These are phyloP conservation scores for Lathyrus tuberosus DNA, from an alignment of 306 rosid species.

Conservation along the genomic window DNA sequence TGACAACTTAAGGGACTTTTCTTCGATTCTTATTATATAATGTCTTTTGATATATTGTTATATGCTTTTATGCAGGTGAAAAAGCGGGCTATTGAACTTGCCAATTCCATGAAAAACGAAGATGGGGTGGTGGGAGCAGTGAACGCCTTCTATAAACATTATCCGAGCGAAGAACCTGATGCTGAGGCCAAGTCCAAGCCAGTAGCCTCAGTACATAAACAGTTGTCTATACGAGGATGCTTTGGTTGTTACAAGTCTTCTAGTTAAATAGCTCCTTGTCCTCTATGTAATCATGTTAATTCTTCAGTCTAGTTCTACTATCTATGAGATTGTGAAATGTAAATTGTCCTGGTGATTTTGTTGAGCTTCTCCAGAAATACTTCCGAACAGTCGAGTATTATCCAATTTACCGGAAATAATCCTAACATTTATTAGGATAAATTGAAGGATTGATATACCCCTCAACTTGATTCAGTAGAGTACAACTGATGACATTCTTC, in stretches of 20 bases:
- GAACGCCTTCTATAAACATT: constrained; percentile 79
- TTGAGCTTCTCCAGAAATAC: constrained; percentile 20
- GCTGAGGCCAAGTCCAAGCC: background rate
- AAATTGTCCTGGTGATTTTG: constrained; percentile 38
- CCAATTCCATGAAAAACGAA: constrained; percentile 76
- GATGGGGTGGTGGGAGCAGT: constrained; percentile 86
- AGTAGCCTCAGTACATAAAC: constrained; percentile 1
- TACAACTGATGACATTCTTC: too few relatives aligned
- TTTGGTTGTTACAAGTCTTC: constrained; percentile 47
- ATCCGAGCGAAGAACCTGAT: constrained; percentile 26
- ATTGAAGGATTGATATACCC: too few relatives aligned
- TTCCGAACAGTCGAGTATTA: constrained; percentile 1
- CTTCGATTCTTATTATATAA: too few relatives aligned
- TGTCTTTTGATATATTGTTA: background rate
- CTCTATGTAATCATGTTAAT: background rate
- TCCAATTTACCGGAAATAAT: background rate
- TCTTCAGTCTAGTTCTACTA: constrained; percentile 30
- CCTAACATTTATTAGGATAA: background rate
- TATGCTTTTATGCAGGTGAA: constrained; percentile 64
- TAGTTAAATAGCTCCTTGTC: constrained; percentile 12
- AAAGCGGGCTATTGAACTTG: constrained; percentile 60
- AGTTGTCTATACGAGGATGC: constrained; percentile 48
- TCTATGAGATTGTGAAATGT: constrained; percentile 21
- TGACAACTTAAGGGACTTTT: too few relatives aligned
- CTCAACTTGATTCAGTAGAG: too few relatives aligned